Percentiles rank a stretch among this genome's conserved stretches.
phyloP scores from a whole-genome alignment of 2,329 filamentous ascomycete species.

The Spiromastix sp. region DNA sequence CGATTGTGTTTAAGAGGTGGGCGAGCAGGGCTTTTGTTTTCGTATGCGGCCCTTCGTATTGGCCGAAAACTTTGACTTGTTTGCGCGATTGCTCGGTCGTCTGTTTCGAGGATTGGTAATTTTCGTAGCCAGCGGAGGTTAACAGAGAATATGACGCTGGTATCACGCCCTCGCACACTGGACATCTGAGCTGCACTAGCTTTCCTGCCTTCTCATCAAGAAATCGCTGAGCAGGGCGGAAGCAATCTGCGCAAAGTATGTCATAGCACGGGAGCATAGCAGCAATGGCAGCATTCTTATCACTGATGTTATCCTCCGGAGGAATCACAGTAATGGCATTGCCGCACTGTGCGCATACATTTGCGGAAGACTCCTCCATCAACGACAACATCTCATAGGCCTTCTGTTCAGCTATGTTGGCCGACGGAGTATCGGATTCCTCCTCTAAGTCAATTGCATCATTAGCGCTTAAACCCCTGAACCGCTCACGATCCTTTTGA shows the following conservation, averaged over 20 bases:
- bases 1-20: constrained; percentile 56
- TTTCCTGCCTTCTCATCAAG: constrained; percentile 37
- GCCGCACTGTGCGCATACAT: constrained; percentile 61
- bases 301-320: constrained; percentile 37
- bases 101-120: constrained; percentile 45
- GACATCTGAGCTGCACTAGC: constrained; percentile 44
- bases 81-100: constrained; percentile 38
- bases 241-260: constrained; percentile 67
- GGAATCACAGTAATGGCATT: constrained; percentile 45
- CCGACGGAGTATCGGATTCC: constrained; percentile 52
- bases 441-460: constrained; percentile 86
- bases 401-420: constrained; percentile 53
- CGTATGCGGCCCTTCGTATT: constrained; percentile 77
- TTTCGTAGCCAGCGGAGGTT: constrained; percentile 45
- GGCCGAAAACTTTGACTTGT: constrained; percentile 50
- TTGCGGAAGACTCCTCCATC: constrained; percentile 70
- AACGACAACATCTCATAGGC: constrained; percentile 79
- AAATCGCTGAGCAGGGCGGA: constrained; percentile 48
- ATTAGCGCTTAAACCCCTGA: constrained; percentile 71
- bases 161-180: constrained; percentile 56
- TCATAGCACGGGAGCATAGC: constrained; percentile 83
- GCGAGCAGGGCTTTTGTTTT: constrained; percentile 77
- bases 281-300: constrained; percentile 48
- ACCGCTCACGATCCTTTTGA: constrained; percentile 67
- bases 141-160: constrained; percentile 58